Percentiles rank a stretch among this genome's conserved stretches.
Evolutionary conservation across 371 early-diverging fungal genomes (phyloP).

Genomic region (Mucor sp.): DNA sequence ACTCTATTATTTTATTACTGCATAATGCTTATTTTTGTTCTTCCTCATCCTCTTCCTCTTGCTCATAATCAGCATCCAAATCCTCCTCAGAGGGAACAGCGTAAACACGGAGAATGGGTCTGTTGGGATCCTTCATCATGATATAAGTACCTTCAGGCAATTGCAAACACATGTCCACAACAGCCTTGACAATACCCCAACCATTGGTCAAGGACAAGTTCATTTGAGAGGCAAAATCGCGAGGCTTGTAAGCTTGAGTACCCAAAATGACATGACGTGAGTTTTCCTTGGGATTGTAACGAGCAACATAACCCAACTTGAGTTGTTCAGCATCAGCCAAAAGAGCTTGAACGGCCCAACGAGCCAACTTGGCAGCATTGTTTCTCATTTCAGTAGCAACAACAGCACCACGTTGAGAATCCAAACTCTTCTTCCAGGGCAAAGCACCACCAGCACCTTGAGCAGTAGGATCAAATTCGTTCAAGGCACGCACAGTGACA

Average conservation of each 20-base stretch:
- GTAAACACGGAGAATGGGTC: slow-evolving; percentile 85
- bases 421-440: slow-evolving; percentile 95
- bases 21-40: slow-evolving; percentile 14
- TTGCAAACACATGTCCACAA: slow-evolving; percentile 84
- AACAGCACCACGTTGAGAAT: slow-evolving; percentile 95
- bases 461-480: slow-evolving; percentile 91
- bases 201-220: slow-evolving; percentile 82
- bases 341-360: slow-evolving; percentile 93
- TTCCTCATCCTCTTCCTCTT: slow-evolving; percentile 50
- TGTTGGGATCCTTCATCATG: slow-evolving; percentile 95
- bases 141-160: slow-evolving; percentile 93
- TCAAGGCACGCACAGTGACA: slow-evolving; percentile 79
- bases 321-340: slow-evolving; percentile 89
- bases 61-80: slow-evolving; percentile 60
- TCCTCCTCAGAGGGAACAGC: slow-evolving; percentile 69
- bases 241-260: slow-evolving; percentile 84
- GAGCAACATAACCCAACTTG: slow-evolving; percentile 88
- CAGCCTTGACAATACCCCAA: slow-evolving; percentile 96
- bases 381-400: slow-evolving; percentile 97
- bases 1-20: not conserved
- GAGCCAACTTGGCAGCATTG: slow-evolving; percentile 93
- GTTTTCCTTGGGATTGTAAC: slow-evolving; percentile 80
- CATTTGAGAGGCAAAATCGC: slow-evolving; percentile 92
- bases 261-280: slow-evolving; percentile 86
- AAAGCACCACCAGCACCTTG: slow-evolving; percentile 88